Conservation (phyloP, 352 stramenopile species). For the Globisporangium splendens region DNA sequence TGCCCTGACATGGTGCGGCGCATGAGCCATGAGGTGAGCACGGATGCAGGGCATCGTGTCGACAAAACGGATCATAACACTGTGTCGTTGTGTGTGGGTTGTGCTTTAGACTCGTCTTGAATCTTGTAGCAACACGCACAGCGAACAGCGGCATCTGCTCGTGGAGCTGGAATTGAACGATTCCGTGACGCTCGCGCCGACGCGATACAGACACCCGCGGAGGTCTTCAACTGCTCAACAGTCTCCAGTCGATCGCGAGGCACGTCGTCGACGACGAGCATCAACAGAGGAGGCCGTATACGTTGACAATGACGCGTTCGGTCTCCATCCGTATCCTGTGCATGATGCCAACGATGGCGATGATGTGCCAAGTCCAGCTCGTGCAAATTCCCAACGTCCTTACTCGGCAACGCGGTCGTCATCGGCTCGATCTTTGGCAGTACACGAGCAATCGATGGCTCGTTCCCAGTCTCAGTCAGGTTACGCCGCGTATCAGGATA, state of each 20-base stretch:
- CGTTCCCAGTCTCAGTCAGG: not conserved
- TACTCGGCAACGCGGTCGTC: conserved; percentile 6
- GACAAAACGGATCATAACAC: not conserved
- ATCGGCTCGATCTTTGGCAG: not conserved
- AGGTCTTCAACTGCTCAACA: conserved; percentile 16
- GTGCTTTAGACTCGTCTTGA: not conserved
- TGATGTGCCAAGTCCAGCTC: not conserved
- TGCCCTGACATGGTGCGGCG: conserved; percentile 3
- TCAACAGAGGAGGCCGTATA: not conserved
- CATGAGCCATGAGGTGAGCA: conserved; percentile 2
- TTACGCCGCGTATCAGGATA: not conserved
- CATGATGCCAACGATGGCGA: not conserved
- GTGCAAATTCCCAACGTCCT: not conserved
- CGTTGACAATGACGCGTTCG: not conserved
- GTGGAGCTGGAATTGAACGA: conserved; percentile 70
- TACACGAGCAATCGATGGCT: not conserved
- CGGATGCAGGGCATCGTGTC: no score
- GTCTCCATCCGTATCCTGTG: not conserved
- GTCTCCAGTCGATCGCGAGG: not conserved
- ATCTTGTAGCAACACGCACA: conserved; percentile 10
- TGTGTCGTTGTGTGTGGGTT: not conserved
- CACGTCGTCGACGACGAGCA: not conserved
- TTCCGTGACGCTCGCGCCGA: conserved; percentile 20
- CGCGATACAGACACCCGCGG: conserved; percentile 8
- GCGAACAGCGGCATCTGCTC: conserved; percentile 41